Conservation (phyloP, 805 yeast species). For the Yamadazyma endophytica region DNA sequence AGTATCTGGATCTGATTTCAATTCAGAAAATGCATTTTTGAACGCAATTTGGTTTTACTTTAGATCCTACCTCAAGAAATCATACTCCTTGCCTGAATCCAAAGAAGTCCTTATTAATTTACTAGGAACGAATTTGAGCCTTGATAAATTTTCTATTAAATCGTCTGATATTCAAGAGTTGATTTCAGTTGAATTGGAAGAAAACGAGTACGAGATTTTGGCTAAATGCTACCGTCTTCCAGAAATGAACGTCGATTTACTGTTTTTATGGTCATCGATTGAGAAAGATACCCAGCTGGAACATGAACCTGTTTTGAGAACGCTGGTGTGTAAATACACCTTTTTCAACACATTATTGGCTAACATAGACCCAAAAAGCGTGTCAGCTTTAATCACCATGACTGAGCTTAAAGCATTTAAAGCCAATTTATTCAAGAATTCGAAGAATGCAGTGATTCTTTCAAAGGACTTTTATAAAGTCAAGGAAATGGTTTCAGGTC, state of each 20-base stretch:
- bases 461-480: constrained; percentile 37
- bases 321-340: constrained; percentile 18
- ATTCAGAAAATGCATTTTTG: constrained; percentile 1
- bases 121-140: too few species aligned
- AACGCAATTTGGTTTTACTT: too few species aligned
- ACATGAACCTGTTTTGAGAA: constrained; percentile 16
- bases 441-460: constrained; percentile 6
- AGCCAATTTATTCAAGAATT: too few species aligned
- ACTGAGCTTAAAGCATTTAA: too few species aligned
- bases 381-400: neutral
- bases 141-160: too few species aligned
- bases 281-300: constrained; percentile 7
- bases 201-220: too few species aligned
- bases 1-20: constrained; percentile 1
- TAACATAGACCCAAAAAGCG: constrained; percentile 1
- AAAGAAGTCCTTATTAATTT: too few species aligned
- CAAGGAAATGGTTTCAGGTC: constrained; percentile 35
- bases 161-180: too few species aligned
- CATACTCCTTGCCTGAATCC: too few species aligned
- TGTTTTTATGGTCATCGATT: constrained; percentile 6
- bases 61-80: too few species aligned
- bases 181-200: too few species aligned
- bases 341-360: constrained; percentile 21
- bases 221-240: too few species aligned
- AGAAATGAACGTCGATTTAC: constrained; percentile 4